Percentiles rank a stretch among this genome's conserved stretches.
Evolutionary conservation across 1,284 basidiomycete species (phyloP).

Genomic region (Ganoderma resinaceum): DNA sequence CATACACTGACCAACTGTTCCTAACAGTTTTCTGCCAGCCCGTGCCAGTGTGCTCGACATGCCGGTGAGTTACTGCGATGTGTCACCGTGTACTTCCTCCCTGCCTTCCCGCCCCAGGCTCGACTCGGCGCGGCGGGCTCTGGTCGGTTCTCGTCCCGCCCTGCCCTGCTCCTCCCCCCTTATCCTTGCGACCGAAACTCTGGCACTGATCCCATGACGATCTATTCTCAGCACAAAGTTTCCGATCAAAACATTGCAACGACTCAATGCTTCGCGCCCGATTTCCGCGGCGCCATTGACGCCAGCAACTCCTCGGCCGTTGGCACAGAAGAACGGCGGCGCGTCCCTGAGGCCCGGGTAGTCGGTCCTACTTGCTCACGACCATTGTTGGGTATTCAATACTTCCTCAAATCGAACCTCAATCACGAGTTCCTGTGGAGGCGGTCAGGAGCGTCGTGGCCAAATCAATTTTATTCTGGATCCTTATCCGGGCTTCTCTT

Average conservation of each 20-base stretch:
- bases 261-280: constrained; percentile 69
- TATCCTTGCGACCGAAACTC: neutral
- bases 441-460: neutral
- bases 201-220: constrained; percentile 12
- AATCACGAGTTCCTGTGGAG: neutral
- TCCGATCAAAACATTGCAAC: constrained; percentile 87
- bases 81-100: constrained; percentile 8
- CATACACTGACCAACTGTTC: constrained; percentile 11
- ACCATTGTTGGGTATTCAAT: neutral
- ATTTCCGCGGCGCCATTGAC: constrained; percentile 33
- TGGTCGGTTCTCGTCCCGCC: constrained; percentile 19
- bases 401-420: neutral
- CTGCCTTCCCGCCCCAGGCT: constrained; percentile 1
- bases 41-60: constrained; percentile 92
- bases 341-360: constrained; percentile 23
- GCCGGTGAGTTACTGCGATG: constrained; percentile 64
- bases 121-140: constrained; percentile 13
- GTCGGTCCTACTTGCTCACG: neutral
- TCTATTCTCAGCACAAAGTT: constrained; percentile 79
- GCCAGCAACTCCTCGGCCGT: constrained; percentile 24
- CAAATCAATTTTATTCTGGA: neutral
- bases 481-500: neutral
- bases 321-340: constrained; percentile 26
- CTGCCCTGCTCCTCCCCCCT: neutral
- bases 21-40: constrained; percentile 79